Base-by-base conservation (phyloP, 257 asterid species). In the Thymus quinquecostatus region DNA sequence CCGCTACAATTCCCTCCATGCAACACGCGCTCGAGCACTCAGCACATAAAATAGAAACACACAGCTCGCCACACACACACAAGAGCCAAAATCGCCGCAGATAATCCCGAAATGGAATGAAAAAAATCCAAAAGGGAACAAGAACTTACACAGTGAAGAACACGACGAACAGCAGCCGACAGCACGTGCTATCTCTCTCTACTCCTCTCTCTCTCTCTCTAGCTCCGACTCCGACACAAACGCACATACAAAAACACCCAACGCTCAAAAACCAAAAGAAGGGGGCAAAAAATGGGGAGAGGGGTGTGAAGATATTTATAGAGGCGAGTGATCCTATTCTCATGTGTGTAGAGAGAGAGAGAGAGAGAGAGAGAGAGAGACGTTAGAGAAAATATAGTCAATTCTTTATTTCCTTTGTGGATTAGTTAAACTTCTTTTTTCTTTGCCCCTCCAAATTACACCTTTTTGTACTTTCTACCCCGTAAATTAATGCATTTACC, bases 261-360 rank as follows among this genome's bases (percentile, higher is more conserved):
- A n/a, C 14, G 64, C 68, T 41, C 30, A 43, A 64, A 34, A 49
- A 44, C 72, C 29, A 63, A 70, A 69, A 55, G 66, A 79, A 49
- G 49, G 80, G 80, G 69, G 60, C 71, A 30, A n/a, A 66, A 21
- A 75, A 45, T 34, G 27, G 47, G 51, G 54, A 58, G 77, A 54
- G 74, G 62, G 65, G 43, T 30, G 59, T 68, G 68, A 43, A 73
- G 63, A 75, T 86, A 90, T 88, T 85, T 90, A 88, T 86, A 86
- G 91, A 80, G 28, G 4, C 44, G 72, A 58, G 75, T 33, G 91
- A 87, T 88, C 96, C 96, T 82, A 74, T 75, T 82, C 77, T 80
- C 60, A 5, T 56, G 90, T 69, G 53, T n/a, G 66, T 63, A 34
- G 21, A 21, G 21, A 21, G 21, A 21, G 21, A n/a, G n/a, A n/a